phyloP scores from a whole-genome alignment of 257 asterid species.

The Capsicum baccatum region DNA sequence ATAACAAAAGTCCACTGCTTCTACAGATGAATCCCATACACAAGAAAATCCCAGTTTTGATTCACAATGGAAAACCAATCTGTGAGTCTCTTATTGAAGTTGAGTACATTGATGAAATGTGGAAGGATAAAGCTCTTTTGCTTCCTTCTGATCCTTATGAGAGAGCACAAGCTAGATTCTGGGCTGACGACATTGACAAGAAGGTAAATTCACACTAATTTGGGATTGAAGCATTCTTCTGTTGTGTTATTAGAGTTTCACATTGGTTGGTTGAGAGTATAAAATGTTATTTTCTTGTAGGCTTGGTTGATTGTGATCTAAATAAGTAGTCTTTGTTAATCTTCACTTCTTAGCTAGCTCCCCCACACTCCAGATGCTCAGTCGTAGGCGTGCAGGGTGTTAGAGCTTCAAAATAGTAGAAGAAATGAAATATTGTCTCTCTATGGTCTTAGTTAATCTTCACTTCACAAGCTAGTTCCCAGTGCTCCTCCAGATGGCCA shows the following conservation, averaged over 20 bases:
- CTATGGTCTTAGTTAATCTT: too few relatives aligned
- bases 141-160: not conserved
- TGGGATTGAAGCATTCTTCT: too few relatives aligned
- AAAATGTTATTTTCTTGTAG: not conserved
- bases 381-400: not conserved
- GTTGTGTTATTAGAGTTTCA: not conserved
- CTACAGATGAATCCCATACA: not conserved
- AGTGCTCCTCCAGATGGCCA: too few relatives aligned
- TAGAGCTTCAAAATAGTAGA: too few relatives aligned
- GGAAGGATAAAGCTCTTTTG: not conserved
- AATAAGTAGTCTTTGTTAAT: not conserved
- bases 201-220: too few relatives aligned
- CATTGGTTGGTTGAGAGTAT: too few relatives aligned
- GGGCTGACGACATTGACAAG: not conserved
- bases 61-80: not conserved
- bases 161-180: conserved; percentile 6
- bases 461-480: too few relatives aligned
- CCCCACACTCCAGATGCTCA: not conserved
- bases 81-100: not conserved
- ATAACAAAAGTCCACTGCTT: not conserved
- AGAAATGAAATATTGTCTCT: too few relatives aligned
- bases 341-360: too few relatives aligned
- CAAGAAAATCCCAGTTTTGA: not conserved
- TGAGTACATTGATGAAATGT: not conserved
- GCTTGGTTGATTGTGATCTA: not conserved